Evolutionary conservation across 192 early-diverging fungal genomes (phyloP).

Genomic region (Mortierella alpina): DNA sequence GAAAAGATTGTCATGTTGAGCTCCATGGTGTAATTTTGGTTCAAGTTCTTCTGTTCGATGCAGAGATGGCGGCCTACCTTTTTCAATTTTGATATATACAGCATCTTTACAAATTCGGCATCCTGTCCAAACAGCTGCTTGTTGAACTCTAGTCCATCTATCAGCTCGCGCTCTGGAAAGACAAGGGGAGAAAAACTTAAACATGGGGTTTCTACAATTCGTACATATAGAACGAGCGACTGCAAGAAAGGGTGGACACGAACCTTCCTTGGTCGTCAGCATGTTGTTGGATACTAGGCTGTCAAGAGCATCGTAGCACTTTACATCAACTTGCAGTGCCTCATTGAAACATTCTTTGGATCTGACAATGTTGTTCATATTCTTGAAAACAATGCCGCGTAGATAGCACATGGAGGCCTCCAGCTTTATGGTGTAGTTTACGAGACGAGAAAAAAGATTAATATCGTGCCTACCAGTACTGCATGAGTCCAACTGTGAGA

Average conservation of each 20-base stretch:
- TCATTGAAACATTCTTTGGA: slow-evolving; percentile 73
- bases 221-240: background rate
- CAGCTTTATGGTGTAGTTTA: slow-evolving; percentile 51
- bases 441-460: slow-evolving; percentile 8
- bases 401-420: slow-evolving; percentile 73
- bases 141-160: slow-evolving; percentile 62
- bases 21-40: too few species aligned
- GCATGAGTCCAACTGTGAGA: background rate
- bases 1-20: too few species aligned
- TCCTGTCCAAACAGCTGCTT: slow-evolving; percentile 59
- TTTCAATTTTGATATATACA: slow-evolving; percentile 72
- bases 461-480: background rate
- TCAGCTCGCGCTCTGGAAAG: slow-evolving; percentile 66
- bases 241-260: background rate
- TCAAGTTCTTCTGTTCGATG: background rate
- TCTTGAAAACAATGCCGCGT: slow-evolving; percentile 64
- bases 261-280: slow-evolving; percentile 72
- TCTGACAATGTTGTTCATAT: slow-evolving; percentile 57
- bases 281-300: slow-evolving; percentile 67
- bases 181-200: background rate
- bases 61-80: slow-evolving; percentile 54
- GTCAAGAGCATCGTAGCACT: slow-evolving; percentile 75
- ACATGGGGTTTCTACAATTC: slow-evolving; percentile 3
- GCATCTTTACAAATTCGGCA: slow-evolving; percentile 64
- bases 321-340: slow-evolving; percentile 70